Evolutionary conservation across 768 basidiomycete genomes (phyloP).

Genomic region (Tricholoma flavovirens): DNA sequence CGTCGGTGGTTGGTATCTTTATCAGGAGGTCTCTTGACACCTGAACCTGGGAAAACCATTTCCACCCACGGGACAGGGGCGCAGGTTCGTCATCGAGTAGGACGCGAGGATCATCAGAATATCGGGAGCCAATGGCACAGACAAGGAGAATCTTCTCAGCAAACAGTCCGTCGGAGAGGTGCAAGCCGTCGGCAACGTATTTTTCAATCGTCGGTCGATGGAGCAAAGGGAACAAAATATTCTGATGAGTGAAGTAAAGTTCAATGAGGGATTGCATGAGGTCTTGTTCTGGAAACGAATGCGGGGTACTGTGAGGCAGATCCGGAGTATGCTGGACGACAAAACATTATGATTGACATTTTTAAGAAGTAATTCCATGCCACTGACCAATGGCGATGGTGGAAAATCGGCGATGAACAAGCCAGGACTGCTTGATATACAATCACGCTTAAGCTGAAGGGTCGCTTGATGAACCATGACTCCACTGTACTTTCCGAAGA

Average conservation of each 20-base stretch:
- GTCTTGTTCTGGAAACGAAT: slow-evolving; percentile 45
- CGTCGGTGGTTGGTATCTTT: slow-evolving; percentile 56
- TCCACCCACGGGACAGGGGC: slow-evolving; percentile 54
- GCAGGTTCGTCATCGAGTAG: slow-evolving; percentile 28
- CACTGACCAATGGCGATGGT: not conserved
- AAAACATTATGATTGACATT: slow-evolving; percentile 18
- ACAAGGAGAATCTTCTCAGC: slow-evolving; percentile 57
- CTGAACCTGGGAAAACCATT: slow-evolving; percentile 62
- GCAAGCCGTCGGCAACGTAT: slow-evolving; percentile 41
- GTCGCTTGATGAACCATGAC: slow-evolving; percentile 46
- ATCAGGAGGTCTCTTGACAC: slow-evolving; percentile 53
- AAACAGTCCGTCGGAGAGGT: slow-evolving; percentile 48
- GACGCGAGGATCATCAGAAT: slow-evolving; percentile 54
- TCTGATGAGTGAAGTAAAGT: slow-evolving; percentile 56
- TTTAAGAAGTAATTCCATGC: slow-evolving; percentile 14
- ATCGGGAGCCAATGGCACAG: slow-evolving; percentile 64
- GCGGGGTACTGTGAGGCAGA: slow-evolving; percentile 10
- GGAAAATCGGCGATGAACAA: not conserved
- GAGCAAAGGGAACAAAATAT: slow-evolving; percentile 58
- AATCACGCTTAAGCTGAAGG: slow-evolving; percentile 51
- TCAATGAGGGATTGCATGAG: slow-evolving; percentile 50
- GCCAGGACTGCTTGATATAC: slow-evolving; percentile 28
- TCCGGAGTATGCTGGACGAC: slow-evolving; percentile 12
- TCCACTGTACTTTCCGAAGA: slow-evolving; percentile 52
- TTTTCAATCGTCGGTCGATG: slow-evolving; percentile 66